Evolutionary conservation across 73 alveolate genomes (phyloP).

Genomic region (Tetrahymena elliotti): DNA sequence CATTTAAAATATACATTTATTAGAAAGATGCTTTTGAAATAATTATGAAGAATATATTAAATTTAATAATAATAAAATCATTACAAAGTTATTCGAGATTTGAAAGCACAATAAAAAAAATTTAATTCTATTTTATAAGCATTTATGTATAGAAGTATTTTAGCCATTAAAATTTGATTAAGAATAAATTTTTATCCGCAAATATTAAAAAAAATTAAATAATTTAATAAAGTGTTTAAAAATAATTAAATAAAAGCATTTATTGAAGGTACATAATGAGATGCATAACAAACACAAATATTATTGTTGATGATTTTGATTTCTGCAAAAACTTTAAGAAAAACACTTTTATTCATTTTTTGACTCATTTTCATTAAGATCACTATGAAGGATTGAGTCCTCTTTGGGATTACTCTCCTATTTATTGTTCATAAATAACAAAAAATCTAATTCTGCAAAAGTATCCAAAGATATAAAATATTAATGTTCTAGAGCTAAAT

Average conservation of each 20-base stretch:
- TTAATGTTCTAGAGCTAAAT: slow-evolving; percentile 3
- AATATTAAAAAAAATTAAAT: too few species aligned
- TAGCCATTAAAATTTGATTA: not conserved
- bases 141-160: too few species aligned
- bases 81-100: too few species aligned
- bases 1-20: too few species aligned
- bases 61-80: too few species aligned
- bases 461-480: slow-evolving; percentile 53
- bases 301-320: slow-evolving; percentile 64
- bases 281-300: slow-evolving; percentile 58
- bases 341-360: slow-evolving; percentile 51
- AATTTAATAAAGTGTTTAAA: too few species aligned
- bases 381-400: slow-evolving; percentile 64
- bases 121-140: too few species aligned
- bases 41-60: too few species aligned
- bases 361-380: slow-evolving; percentile 69
- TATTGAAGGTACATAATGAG: slow-evolving; percentile 34
- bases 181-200: not conserved
- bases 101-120: too few species aligned
- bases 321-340: slow-evolving; percentile 43
- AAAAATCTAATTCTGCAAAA: slow-evolving; percentile 43
- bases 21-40: too few species aligned
- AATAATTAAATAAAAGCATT: not conserved
- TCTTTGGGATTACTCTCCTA: slow-evolving; percentile 62
- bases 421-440: slow-evolving; percentile 49